phyloP scores from a whole-genome alignment of 176 grass and related monocot genomes.

The Musa troglodytarum region DNA sequence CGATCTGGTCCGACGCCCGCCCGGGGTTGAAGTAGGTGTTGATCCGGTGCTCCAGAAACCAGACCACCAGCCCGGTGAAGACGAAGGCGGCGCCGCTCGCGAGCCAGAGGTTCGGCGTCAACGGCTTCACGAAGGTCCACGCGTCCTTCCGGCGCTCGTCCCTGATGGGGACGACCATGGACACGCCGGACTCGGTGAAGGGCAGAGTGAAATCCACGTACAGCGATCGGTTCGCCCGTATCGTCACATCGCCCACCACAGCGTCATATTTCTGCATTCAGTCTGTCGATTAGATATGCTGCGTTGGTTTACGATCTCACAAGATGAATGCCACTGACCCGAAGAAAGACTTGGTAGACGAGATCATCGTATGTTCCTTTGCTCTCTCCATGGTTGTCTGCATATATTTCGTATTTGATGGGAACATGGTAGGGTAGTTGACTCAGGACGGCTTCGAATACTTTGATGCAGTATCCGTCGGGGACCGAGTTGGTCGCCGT shows the following conservation, averaged over 20 bases:
- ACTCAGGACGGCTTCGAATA: conserved; percentile 40
- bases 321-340: conserved; percentile 25
- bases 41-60: conserved; percentile 17
- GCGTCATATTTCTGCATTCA: conserved; percentile 48
- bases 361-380: conserved; percentile 60
- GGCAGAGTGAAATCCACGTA: conserved; percentile 18
- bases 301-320: conserved; percentile 3
- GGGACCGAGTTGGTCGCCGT: not conserved
- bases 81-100: conserved; percentile 1
- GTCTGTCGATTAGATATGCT: not conserved
- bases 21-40: not conserved
- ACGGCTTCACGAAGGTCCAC: conserved; percentile 8
- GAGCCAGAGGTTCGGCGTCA: conserved; percentile 8
- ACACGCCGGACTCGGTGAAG: conserved; percentile 12
- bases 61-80: conserved; percentile 8
- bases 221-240: conserved; percentile 7
- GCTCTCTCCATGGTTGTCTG: conserved; percentile 26
- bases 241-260: conserved; percentile 16
- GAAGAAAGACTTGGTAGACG: conserved; percentile 50
- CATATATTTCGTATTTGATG: conserved; percentile 10
- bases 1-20: conserved; percentile 27
- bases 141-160: not conserved
- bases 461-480: conserved; percentile 35
- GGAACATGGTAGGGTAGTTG: conserved; percentile 28
- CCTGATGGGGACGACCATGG: conserved; percentile 13